Percentiles rank a stretch among this genome's conserved stretches.
These are phyloP conservation scores for Rutstroemia sp. DNA, from an alignment of 2,329 filamentous ascomycete species.

Conservation along the genomic window DNA sequence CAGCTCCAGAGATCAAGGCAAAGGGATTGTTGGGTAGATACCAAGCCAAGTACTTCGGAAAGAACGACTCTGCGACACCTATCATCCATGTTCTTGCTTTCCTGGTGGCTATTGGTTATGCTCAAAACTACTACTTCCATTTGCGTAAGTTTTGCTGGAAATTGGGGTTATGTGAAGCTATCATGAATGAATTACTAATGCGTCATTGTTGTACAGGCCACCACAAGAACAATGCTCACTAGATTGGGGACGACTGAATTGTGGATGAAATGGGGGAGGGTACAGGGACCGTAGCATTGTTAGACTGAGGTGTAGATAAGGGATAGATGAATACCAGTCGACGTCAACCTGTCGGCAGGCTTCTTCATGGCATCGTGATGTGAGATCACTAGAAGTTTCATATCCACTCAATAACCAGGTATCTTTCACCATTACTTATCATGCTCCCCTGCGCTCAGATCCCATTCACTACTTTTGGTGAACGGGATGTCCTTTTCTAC, in stretches of 20 bases:
- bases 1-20: conserved; percentile 75
- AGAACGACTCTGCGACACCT: conserved; percentile 80
- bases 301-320: conserved; percentile 26
- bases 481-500: no score
- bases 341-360: conserved; percentile 1
- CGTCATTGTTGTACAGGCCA: conserved; percentile 57
- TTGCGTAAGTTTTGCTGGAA: conserved; percentile 62
- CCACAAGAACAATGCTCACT: conserved; percentile 99
- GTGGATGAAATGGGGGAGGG: not conserved
- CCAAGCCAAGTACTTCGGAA: conserved; percentile 88
- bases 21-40: conserved; percentile 83
- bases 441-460: no score
- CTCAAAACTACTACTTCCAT: conserved; percentile 99
- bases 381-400: not conserved
- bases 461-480: no score
- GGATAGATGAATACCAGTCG: conserved; percentile 16
- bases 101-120: conserved; percentile 79
- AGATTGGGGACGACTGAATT: conserved; percentile 34
- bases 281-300: conserved; percentile 1
- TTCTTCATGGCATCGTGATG: not conserved
- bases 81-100: conserved; percentile 78
- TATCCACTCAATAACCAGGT: no score
- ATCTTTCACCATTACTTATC: no score
- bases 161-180: not conserved
- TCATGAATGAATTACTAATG: not conserved